Evolutionary conservation across 2,329 filamentous ascomycete genomes (phyloP), one percentile per base, ranked within the genome.

Genomic region (Talaromyces atroroseus): DNA sequence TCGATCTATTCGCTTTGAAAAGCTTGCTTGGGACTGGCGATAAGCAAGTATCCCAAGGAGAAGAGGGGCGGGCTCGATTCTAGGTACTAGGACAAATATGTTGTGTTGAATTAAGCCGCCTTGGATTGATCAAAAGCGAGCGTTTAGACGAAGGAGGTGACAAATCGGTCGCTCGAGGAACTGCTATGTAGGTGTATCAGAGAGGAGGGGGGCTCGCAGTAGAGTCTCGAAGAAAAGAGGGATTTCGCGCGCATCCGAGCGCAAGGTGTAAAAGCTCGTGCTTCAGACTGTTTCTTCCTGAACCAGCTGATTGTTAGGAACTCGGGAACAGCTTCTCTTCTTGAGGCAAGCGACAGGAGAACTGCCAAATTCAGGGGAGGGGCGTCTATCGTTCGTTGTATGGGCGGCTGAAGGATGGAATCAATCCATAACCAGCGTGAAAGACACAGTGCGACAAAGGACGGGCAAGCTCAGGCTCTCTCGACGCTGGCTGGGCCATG

Each of bases 1-100:
- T 66, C 63, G 45, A 56, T 24, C 49, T 56, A 54, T 18, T 34
- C 34, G 21, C 32, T 29, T 24, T 21, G 6, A 21, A 46, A 10
- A 8, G 5, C 32, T 45, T 24, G 40, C 40, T 53, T 46, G 40
- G n/a, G 51, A 26, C 45, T 36, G 18, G 20, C 40, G 20, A 40
- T 40, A 40, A 18, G 36, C 5, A 40, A 40, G 18, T 3, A 20
- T n/a, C n/a, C 11, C n/a, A n/a, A 5, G 38, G 38, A 40, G 40
- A 44, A 44, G 40, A 18, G 40, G n/a, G 40, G 40, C n/a, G 2
- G 18, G n/a, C 21, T 42, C 36, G 36, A 12, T 14, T 44, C 20
- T 11, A 4, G 20, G 23, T 21, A 44, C 5, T 7, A 29, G 24
- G 24, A 11, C 2, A 16, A 21, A 42, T 21, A 7, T 18, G 2